A percentile compares a stretch with the other conserved stretches of the same genome.
Evolutionary conservation across 2,329 filamentous ascomycete genomes (phyloP).

Genomic region (Mycogone perniciosa): DNA sequence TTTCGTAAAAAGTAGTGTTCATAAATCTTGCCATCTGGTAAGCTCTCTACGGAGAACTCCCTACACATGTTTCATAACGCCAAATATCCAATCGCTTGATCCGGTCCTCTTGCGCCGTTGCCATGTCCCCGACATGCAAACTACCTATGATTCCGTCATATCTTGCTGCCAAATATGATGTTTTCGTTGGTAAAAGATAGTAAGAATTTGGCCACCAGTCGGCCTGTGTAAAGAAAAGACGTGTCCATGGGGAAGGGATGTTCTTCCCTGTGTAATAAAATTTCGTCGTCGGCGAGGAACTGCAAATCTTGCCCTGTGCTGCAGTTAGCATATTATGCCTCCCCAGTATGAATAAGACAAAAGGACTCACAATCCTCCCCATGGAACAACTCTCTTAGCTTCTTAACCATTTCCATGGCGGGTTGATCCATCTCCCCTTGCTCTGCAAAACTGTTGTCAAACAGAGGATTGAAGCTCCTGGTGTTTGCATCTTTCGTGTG

Average conservation of each 20-base stretch:
- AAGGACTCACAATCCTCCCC: conserved; percentile 38
- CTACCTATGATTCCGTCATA: conserved; percentile 7
- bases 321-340: conserved; percentile 7
- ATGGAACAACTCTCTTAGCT: conserved; percentile 39
- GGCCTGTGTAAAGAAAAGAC: conserved; percentile 45
- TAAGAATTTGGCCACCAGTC: conserved; percentile 48
- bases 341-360: not conserved
- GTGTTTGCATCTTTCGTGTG: conserved; percentile 42
- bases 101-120: too few species aligned
- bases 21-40: too few species aligned
- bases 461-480: conserved; percentile 50
- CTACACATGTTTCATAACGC: not conserved
- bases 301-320: conserved; percentile 30
- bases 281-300: conserved; percentile 40
- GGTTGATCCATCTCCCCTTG: conserved; percentile 41
- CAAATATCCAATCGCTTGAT: too few species aligned
- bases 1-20: conserved; percentile 4
- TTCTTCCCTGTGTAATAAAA: conserved; percentile 38
- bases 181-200: conserved; percentile 48
- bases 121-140: too few species aligned
- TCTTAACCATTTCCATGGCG: conserved; percentile 39
- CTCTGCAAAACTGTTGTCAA: conserved; percentile 37
- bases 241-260: conserved; percentile 43
- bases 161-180: conserved; percentile 37
- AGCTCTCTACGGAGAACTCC: too few species aligned